These are phyloP conservation scores for Coprinopsis cinerea DNA, from an alignment of 768 basidiomycete genomes.

Conservation along the genomic window DNA sequence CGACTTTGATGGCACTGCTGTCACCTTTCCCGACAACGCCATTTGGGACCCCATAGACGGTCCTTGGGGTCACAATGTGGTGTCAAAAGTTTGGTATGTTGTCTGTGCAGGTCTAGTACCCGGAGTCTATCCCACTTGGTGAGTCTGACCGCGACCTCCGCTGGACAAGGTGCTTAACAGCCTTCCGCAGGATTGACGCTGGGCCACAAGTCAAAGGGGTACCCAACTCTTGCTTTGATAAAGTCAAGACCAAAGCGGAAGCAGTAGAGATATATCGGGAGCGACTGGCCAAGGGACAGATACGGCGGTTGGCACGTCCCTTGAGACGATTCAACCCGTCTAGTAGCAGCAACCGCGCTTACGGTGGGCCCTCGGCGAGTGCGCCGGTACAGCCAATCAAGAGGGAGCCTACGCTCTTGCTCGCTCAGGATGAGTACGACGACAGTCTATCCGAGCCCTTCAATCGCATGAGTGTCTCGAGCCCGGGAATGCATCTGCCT, in stretches of 20 bases:
- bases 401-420: neutral
- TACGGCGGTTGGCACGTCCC: neutral
- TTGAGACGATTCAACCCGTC: too few species aligned
- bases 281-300: neutral
- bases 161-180: neutral
- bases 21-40: neutral
- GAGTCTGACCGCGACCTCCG: slow-evolving; percentile 4
- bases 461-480: neutral
- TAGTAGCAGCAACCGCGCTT: too few species aligned
- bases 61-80: slow-evolving; percentile 14
- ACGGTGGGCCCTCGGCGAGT: too few species aligned
- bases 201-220: slow-evolving; percentile 1
- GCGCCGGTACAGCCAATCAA: neutral
- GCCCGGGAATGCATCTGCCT: neutral
- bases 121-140: slow-evolving; percentile 31
- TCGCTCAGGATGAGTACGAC: too few species aligned
- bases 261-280: neutral
- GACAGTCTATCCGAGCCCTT: neutral
- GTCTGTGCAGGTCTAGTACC: slow-evolving; percentile 24
- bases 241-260: neutral
- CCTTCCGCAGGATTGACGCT: slow-evolving; percentile 2
- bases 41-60: neutral
- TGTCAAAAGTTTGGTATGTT: slow-evolving; percentile 31
- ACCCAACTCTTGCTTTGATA: neutral
- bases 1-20: neutral